These are phyloP conservation scores for Trametes cinnabarina DNA, from an alignment of 768 basidiomycete genomes.

Conservation along the genomic window DNA sequence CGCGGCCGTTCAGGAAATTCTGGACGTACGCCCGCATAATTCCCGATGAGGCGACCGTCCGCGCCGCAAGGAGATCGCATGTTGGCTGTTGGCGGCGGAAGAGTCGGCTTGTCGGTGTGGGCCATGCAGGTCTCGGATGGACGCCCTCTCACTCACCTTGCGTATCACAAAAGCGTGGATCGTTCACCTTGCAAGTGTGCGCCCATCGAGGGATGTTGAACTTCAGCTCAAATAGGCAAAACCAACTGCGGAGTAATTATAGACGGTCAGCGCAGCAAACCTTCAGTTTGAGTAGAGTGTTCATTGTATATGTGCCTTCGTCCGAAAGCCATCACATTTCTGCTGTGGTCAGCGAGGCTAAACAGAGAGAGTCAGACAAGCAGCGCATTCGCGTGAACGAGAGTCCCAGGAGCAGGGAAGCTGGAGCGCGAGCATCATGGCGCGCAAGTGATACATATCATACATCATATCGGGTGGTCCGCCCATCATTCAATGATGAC, in stretches of 20 bases:
- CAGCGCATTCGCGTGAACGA: neutral
- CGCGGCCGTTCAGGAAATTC: neutral
- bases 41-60: neutral
- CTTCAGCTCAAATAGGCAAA: no score
- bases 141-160: no score
- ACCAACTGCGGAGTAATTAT: no score
- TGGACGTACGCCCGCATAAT: slow-evolving; percentile 2
- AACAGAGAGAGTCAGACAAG: neutral
- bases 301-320: neutral
- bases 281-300: no score
- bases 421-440: neutral
- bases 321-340: neutral
- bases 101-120: no score
- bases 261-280: no score
- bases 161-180: no score
- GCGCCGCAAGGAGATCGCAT: slow-evolving; percentile 3
- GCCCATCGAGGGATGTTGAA: no score
- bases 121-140: no score
- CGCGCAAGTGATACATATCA: slow-evolving; percentile 7
- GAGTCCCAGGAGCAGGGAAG: neutral
- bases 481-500: slow-evolving; percentile 10
- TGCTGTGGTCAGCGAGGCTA: neutral
- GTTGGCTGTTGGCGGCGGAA: neutral
- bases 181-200: no score
- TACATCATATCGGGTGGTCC: slow-evolving; percentile 7